phyloP scores from a whole-genome alignment of 257 asterid species.

The Solanum habrochaites region DNA sequence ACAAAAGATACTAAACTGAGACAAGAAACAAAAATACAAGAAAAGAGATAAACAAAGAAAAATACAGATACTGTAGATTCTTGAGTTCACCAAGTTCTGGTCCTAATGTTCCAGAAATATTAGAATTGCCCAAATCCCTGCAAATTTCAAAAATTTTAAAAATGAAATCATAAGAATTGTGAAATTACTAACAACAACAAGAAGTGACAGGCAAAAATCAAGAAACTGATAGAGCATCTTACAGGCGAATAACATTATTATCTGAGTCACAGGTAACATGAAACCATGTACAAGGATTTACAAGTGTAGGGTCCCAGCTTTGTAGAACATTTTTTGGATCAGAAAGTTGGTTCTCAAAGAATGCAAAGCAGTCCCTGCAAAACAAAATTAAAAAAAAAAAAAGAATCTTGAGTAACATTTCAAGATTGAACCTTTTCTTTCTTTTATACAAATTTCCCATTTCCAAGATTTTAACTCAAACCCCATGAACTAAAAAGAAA shows the following conservation, averaged over 20 bases:
- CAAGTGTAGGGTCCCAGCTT: conserved; percentile 98
- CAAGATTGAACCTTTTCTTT: not conserved
- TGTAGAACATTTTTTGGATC: conserved; percentile 79
- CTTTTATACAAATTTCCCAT: not conserved
- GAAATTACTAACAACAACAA: not conserved
- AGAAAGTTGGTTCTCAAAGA: conserved; percentile 53
- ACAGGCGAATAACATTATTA: conserved; percentile 73
- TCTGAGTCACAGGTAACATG: conserved; percentile 72
- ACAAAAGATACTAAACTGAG: not conserved
- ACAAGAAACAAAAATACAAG: not conserved
- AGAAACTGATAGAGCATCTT: conserved; percentile 12
- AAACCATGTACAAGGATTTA: conserved; percentile 94
- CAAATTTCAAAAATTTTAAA: not conserved
- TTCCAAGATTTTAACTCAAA: not conserved
- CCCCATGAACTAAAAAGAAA: not conserved
- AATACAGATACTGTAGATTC: conserved; percentile 74
- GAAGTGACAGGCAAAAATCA: not conserved
- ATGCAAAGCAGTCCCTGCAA: conserved; percentile 74
- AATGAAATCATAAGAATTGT: not conserved
- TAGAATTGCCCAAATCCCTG: conserved; percentile 94
- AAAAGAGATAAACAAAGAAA: conserved; percentile 3
- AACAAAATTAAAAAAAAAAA: not conserved
- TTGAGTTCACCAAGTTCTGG: conserved; percentile 81
- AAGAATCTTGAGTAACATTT: not conserved
- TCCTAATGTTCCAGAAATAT: conserved; percentile 74